Conservation (phyloP, 164 flowering plant species). For the Chimonanthus salicifolius region DNA sequence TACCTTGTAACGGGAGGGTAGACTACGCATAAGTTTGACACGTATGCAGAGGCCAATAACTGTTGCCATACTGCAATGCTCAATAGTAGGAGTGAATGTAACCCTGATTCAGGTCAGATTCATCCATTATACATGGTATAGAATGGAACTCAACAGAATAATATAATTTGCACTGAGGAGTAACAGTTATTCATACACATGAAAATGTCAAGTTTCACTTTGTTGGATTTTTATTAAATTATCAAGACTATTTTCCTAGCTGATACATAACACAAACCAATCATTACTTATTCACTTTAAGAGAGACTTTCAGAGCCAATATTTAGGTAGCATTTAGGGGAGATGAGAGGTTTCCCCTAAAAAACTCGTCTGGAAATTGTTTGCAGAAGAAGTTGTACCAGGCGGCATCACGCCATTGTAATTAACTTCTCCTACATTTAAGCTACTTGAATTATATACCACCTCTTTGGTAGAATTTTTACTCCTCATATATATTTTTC, state of each 20-base stretch:
- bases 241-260: neutral
- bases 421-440: too few relatives aligned
- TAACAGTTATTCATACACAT: too few relatives aligned
- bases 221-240: neutral
- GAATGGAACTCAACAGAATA: neutral
- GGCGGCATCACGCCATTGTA: too few relatives aligned
- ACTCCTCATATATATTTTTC: too few relatives aligned
- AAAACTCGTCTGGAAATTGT: too few relatives aligned
- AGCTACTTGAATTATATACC: too few relatives aligned
- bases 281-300: neutral
- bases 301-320: too few relatives aligned
- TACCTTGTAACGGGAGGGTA: conserved; percentile 91
- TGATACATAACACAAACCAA: neutral
- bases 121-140: neutral
- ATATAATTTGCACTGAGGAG: neutral
- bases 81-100: conserved; percentile 87
- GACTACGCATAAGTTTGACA: conserved; percentile 68
- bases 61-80: conserved; percentile 83
- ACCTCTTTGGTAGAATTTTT: too few relatives aligned
- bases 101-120: conserved; percentile 40
- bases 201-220: neutral
- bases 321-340: too few relatives aligned
- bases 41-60: conserved; percentile 80
- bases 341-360: too few relatives aligned
- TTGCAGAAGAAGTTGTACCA: too few relatives aligned